Evolutionary conservation across 2,329 filamentous ascomycete genomes (phyloP).

Genomic region (Pseudogymnoascus sp.): DNA sequence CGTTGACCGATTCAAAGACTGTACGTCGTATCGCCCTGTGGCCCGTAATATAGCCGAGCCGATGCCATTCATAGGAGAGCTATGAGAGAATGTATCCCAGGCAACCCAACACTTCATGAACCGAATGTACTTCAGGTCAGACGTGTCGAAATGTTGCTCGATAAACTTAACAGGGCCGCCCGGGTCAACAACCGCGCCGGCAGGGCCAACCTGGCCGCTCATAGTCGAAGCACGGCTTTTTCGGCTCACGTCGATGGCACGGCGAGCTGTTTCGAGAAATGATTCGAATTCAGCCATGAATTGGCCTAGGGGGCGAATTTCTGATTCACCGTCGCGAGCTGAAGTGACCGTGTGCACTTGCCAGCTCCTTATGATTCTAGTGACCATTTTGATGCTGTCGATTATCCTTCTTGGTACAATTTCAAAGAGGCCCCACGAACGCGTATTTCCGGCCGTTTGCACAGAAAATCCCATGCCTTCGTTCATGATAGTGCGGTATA

Average conservation of each 20-base stretch:
- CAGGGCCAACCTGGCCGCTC: conserved; percentile 43
- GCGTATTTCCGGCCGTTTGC: background rate
- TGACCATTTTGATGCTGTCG: conserved; percentile 1
- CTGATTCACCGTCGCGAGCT: background rate
- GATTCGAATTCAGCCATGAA: conserved; percentile 28
- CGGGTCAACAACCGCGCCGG: conserved; percentile 16
- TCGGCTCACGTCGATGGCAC: conserved; percentile 47
- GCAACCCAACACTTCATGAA: conserved; percentile 66
- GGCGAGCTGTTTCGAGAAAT: conserved; percentile 46
- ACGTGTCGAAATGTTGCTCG: conserved; percentile 15
- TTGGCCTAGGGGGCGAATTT: background rate
- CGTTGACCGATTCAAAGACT: conserved; percentile 39
- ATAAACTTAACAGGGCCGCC: conserved; percentile 13
- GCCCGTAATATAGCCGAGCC: conserved; percentile 60
- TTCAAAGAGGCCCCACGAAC: conserved; percentile 6
- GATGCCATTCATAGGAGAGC: conserved; percentile 51
- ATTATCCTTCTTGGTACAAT: conserved; percentile 4
- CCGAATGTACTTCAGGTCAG: conserved; percentile 51
- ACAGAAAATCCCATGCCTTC: conserved; percentile 1
- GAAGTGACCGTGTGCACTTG: conserved; percentile 2
- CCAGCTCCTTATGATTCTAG: background rate
- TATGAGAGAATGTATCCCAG: conserved; percentile 45
- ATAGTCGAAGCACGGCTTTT: conserved; percentile 42
- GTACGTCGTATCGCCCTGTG: conserved; percentile 51
- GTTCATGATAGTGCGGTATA: conserved; percentile 7